Conservation (phyloP, 306 rosid species). For the Hylodesmum podocarpum region DNA sequence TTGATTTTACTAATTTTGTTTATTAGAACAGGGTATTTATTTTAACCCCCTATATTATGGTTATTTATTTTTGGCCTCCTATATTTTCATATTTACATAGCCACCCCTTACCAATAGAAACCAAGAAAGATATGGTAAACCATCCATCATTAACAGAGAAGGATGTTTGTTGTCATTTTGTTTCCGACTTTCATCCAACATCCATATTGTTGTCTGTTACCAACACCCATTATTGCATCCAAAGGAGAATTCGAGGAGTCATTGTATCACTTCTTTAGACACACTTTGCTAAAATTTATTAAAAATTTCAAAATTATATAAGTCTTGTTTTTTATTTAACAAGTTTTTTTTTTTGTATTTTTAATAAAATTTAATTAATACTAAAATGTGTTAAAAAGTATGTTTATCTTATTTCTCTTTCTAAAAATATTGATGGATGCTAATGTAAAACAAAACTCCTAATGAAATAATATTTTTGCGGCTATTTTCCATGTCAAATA, state of each 20-base stretch:
- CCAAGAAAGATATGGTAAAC: not conserved
- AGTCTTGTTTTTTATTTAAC: not conserved
- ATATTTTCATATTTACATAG: not conserved
- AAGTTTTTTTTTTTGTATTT: not conserved
- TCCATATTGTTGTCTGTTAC: constrained; percentile 15
- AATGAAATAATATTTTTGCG: not conserved
- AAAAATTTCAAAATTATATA: too few relatives aligned
- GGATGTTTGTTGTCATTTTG: constrained; percentile 3
- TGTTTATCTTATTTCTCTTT: not conserved
- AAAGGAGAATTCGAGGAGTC: not conserved
- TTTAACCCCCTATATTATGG: not conserved
- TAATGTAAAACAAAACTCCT: not conserved
- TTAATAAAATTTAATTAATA: not conserved
- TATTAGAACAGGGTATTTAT: too few relatives aligned
- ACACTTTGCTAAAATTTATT: too few relatives aligned
- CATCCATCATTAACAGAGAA: not conserved
- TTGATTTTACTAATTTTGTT: too few relatives aligned
- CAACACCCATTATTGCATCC: constrained; percentile 26
- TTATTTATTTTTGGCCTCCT: not conserved
- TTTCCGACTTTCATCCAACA: constrained; percentile 18
- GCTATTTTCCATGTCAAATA: not conserved
- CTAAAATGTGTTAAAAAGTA: not conserved
- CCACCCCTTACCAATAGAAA: not conserved
- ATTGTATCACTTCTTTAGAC: not conserved
- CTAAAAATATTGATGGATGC: not conserved